Evolutionary conservation across 768 basidiomycete genomes (phyloP), one percentile per base, ranked within the genome.

Genomic region (Boletus coccyginus): DNA sequence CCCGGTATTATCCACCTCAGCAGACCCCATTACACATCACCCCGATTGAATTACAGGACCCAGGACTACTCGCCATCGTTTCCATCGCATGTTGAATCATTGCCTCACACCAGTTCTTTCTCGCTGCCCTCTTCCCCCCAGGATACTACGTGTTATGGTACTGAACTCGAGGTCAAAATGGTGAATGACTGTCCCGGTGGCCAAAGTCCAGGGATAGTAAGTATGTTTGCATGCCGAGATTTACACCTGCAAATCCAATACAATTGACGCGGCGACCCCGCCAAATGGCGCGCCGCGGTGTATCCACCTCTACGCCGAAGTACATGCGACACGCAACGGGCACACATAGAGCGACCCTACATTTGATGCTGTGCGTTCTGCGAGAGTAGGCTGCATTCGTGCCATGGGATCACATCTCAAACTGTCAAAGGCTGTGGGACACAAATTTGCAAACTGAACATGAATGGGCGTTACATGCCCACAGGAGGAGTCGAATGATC

Each of bases 161-260:
- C 39, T 16, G 46, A 9, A 7, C 45, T 41, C 16, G 36, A 59
- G 17, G 57, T 45, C 49, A 24, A 36, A 38, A 10, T 29, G 35
- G 8, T 10, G 29, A 16, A 41, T 14, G 24, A 46, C 29, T 16
- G 3, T 48, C 21, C 17, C 17, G 10, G 24, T 27, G 32, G 46
- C n/a, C 17, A 43, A 21, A 48, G 12, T 43, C 56, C 47, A 46
- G 31, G 44, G 52, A 55, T 42, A 50, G 52, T 29, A 47, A 53
- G 63, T 53, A 50, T 24, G 42, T 36, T 55, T 41, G 42, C 44
- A 46, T 45, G 6, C 48, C 44, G 45, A 49, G 54, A 56, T 56
- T 52, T 52, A 33, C 42, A 13, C 32, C 19, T 43, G 31, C 39
- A n/a, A 53, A 35, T 33, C 29, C 44, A 12, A 36, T 32, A 50